Conservation (phyloP, 2,329 filamentous ascomycete species). For the Ophiostoma pallidulum region DNA sequence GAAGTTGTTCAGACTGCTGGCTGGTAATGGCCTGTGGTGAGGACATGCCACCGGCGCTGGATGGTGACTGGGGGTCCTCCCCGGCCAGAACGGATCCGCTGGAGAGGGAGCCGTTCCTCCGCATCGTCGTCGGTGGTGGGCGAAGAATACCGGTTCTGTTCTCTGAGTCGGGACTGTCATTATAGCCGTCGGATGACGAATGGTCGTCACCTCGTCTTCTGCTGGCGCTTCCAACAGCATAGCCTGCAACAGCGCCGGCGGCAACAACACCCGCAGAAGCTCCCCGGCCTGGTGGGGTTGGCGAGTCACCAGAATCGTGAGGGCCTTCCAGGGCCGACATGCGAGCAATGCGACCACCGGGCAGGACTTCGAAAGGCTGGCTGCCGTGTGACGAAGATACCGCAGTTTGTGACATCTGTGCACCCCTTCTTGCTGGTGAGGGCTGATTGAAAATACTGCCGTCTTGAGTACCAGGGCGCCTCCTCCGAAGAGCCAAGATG, state of each 20-base stretch:
- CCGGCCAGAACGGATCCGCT: slow-evolving; percentile 67
- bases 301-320: slow-evolving; percentile 44
- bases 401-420: slow-evolving; percentile 29
- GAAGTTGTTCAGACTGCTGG: slow-evolving; percentile 88
- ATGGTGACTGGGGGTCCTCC: slow-evolving; percentile 65
- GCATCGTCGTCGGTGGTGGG: slow-evolving; percentile 48
- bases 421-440: slow-evolving; percentile 53
- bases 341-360: slow-evolving; percentile 81
- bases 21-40: slow-evolving; percentile 77
- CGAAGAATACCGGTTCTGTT: slow-evolving; percentile 46
- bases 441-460: slow-evolving; percentile 85
- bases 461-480: slow-evolving; percentile 47
- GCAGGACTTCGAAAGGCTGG: slow-evolving; percentile 56
- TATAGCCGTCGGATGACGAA: slow-evolving; percentile 64
- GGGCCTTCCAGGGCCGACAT: slow-evolving; percentile 89
- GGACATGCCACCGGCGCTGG: slow-evolving; percentile 63
- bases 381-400: slow-evolving; percentile 6
- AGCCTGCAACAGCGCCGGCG: slow-evolving; percentile 39
- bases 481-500: slow-evolving; percentile 42
- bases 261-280: slow-evolving; percentile 35
- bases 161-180: slow-evolving; percentile 62
- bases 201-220: slow-evolving; percentile 42
- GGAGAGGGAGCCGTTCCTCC: slow-evolving; percentile 80
- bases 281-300: slow-evolving; percentile 38
- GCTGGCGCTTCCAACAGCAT: slow-evolving; percentile 32